These are phyloP conservation scores for Aspergillus caelatus DNA, from an alignment of 2,329 filamentous ascomycete genomes.

Conservation along the genomic window DNA sequence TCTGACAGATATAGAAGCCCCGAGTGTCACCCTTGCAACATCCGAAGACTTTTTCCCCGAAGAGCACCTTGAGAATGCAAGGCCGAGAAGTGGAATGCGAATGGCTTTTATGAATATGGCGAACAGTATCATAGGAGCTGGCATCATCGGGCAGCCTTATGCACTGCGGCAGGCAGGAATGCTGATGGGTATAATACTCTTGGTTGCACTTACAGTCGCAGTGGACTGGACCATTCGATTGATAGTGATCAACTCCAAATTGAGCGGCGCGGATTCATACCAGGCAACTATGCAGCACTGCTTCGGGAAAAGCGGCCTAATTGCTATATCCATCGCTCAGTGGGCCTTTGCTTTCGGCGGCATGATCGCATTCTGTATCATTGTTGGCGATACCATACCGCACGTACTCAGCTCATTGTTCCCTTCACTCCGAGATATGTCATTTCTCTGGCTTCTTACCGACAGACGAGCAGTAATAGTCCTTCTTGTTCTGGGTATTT, in stretches of 20 bases:
- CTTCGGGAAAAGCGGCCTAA: constrained; percentile 82
- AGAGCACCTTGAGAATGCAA: constrained; percentile 61
- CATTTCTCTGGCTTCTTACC: constrained; percentile 79
- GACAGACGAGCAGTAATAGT: constrained; percentile 83
- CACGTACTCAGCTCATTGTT: constrained; percentile 83
- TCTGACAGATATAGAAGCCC: constrained; percentile 80
- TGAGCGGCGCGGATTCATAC: constrained; percentile 91
- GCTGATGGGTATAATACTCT: constrained; percentile 73
- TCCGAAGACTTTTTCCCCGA: constrained; percentile 60
- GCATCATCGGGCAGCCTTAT: constrained; percentile 84
- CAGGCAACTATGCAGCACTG: constrained; percentile 95
- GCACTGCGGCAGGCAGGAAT: constrained; percentile 93
- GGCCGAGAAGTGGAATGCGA: constrained; percentile 81
- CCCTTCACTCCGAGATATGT: constrained; percentile 70
- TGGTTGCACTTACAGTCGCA: constrained; percentile 76
- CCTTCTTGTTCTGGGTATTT: constrained; percentile 82
- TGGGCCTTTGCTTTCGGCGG: constrained; percentile 99
- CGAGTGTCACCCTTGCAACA: constrained; percentile 72
- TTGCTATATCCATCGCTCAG: constrained; percentile 89
- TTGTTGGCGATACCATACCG: constrained; percentile 94
- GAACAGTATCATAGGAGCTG: constrained; percentile 88
- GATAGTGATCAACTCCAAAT: constrained; percentile 96
- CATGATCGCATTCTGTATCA: constrained; percentile 98
- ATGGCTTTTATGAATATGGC: constrained; percentile 99
- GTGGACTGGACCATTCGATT: constrained; percentile 98